Conservation (phyloP, 257 asterid species). For the Fraxinus excelsior region DNA sequence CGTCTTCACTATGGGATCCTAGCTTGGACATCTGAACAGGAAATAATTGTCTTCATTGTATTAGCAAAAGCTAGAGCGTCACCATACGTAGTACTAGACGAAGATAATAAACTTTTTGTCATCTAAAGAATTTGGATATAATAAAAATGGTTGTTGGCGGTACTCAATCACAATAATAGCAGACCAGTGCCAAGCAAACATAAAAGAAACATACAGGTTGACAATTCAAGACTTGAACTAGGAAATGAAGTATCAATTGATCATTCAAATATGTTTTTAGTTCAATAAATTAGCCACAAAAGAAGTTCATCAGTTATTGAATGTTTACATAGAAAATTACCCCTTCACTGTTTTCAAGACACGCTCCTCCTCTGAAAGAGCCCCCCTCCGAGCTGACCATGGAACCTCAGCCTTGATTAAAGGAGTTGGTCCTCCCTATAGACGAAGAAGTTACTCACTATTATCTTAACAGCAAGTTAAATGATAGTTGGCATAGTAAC, state of each 20-base stretch:
- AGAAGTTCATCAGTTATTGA: conserved; percentile 3
- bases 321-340: conserved; percentile 40
- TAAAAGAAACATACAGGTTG: not conserved
- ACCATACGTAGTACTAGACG: not conserved
- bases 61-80: not conserved
- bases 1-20: not conserved
- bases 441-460: not conserved
- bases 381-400: conserved; percentile 88
- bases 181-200: not conserved
- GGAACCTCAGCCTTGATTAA: conserved; percentile 87
- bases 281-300: not conserved
- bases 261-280: not conserved
- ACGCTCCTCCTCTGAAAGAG: conserved; percentile 79
- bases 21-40: not conserved
- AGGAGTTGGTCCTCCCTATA: conserved; percentile 51
- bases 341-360: conserved; percentile 94
- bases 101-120: not conserved
- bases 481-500: not conserved
- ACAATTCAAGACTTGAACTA: not conserved
- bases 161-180: not conserved
- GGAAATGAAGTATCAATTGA: not conserved
- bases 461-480: not conserved
- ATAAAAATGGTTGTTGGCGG: not conserved
- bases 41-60: not conserved
- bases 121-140: not conserved